Conservation (phyloP, 305 asterid species). For the Solanum chacoense region DNA sequence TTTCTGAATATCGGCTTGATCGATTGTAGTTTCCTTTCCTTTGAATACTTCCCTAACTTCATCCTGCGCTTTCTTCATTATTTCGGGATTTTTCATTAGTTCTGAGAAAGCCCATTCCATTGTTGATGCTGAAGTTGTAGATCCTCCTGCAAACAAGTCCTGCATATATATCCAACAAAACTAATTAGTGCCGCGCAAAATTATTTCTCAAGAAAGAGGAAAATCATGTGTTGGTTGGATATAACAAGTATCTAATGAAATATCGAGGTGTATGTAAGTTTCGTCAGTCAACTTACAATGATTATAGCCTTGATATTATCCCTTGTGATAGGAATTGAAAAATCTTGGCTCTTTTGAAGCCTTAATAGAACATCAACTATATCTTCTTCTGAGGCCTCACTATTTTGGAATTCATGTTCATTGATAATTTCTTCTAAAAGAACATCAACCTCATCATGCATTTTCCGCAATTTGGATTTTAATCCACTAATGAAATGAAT, state of each 20-base stretch:
- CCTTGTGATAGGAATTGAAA: not conserved
- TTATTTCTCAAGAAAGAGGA: not conserved
- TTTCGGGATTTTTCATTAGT: not conserved
- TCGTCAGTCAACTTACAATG: not conserved
- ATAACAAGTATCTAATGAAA: no score
- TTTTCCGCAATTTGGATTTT: not conserved
- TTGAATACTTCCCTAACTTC: not conserved
- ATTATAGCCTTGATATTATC: not conserved
- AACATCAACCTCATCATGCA: not conserved
- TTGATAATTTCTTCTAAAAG: not conserved
- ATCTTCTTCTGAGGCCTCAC: not conserved
- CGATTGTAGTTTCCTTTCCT: not conserved
- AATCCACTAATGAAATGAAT: not conserved
- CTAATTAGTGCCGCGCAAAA: not conserved
- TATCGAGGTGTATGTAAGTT: not conserved
- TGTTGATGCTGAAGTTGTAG: not conserved
- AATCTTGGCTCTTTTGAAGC: not conserved
- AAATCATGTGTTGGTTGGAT: no score
- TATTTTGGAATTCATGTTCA: not conserved
- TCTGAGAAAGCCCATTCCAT: not conserved
- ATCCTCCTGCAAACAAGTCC: not conserved
- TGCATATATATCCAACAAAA: not conserved
- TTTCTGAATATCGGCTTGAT: not conserved
- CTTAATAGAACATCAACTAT: not conserved
- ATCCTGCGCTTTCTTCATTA: constrained; percentile 2